Base-by-base conservation (phyloP, 805 yeast genomes). In the Jamesozyma lodderae region DNA sequence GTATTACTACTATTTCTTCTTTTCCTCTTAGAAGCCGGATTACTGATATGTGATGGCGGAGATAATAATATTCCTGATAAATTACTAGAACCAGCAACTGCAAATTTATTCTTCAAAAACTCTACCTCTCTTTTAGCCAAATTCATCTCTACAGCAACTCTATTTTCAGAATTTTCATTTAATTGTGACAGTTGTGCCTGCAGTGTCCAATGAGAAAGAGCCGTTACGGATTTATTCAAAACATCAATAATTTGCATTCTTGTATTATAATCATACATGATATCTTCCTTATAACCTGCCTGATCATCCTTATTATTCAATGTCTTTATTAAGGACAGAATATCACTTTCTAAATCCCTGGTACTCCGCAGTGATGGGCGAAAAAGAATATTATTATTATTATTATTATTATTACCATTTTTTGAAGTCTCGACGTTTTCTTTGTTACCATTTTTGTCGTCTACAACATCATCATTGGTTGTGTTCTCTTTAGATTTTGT, bases 181-280 rank as follows among this genome's bases (percentile, higher is more conserved):
- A 56, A 41, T 33, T 48, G 51, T 15, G 50, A 39, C 27, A 57
- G 42, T 42, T 53, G 60, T 6, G 57, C 55, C 38, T 57, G 62
- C 16, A 57, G 38, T 18, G 57, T 49, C 58, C 59, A 57, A 38
- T 57, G 62, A 3, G 61, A 50, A 13, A 57, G 44, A 6, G 60
- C 49, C 15, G 52, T 48, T 35, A 57, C 35, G 6, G 59, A 46
- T 10, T 49, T 43, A 38, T 52, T 54, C 28, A 57, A 41, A 8
- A 57, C 42, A 22, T 45, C 40, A 1, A 56, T 41, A n/a, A 57
- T 38, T n/a, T 40, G 36, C 13, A 41, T 46, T 11, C 10, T 22
- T 7, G 14, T 21, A 25, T 20, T 17, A n/a, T 6, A 13, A 35
- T 29, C n/a, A 6, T n/a, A 8, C 5, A 14, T 15, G 17, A 8